Evolutionary conservation across 2,329 filamentous ascomycete species (phyloP), one percentile per base, ranked within the genome.

Genomic region (Thelonectria rubi): DNA sequence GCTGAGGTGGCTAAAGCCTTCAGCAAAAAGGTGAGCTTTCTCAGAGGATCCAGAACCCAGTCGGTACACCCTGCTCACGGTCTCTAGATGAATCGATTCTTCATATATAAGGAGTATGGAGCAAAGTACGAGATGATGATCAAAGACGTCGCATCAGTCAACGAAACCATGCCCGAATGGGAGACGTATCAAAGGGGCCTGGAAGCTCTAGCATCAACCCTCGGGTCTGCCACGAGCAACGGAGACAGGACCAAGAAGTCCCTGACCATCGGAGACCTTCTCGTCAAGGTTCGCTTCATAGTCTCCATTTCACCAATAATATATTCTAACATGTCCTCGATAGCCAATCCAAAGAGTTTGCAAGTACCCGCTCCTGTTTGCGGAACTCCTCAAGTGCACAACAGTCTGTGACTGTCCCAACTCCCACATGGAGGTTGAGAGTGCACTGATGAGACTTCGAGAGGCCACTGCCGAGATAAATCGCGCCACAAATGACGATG

Each of bases 311-410:
- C 5, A 30, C 17, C 2, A 26, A 21, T 34, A n/a, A n/a, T 48
- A 4, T 9, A 20, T 26, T 15, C 55, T 66, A 9, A 63, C 48
- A 37, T 40, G 2, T 21, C 20, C 15, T 26, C 18, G 40, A 17
- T 56, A 97, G 92, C 95, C 94, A 0, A 94, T 97, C 18, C 94
- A 99, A 77, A 86, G 94, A 57, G 86, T 97, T 20, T 97, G 93
- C 80, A 93, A 91, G 78, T 98, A 98, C 73, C 93, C 93, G 11
- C 81, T 99, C 4, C 81, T 98, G 2, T 94, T 98, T 71, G 84
- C 88, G 5, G 93, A 97, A 71, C 82, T 99, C 9, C 83, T 94
- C 62, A 94, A 91, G 71, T 85, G 90, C 67, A 97, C 94, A 0
- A 92, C 93, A 2, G 91, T 92, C 1, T 88, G 86, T 57, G 94